Evolutionary conservation across 1,139 yeast genomes (phyloP), one percentile per base, ranked within the genome.

Genomic region (Arxiozyma heterogenica): DNA sequence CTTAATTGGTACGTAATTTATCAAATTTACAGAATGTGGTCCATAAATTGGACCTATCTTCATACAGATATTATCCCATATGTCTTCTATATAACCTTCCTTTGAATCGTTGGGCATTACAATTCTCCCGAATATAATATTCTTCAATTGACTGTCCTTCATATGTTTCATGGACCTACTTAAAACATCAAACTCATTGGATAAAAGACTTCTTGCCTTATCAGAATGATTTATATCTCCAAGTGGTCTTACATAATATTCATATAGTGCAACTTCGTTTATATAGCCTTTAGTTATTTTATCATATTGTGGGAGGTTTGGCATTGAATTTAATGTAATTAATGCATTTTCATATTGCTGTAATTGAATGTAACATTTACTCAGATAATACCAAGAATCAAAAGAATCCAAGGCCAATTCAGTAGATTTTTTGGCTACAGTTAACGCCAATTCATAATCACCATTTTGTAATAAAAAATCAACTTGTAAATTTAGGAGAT

Each of bases 341-440:
- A 93, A 75, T 0, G 97, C 97, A 64, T 80, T 82, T 57, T 82
- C 83, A 62, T 80, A 86, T 67, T 89, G 89, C 53, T 80, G 83
- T 58, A 78, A 73, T 53, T 82, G 74, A 45, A 91, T 84, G 66
- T 91, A 87, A 15, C 84, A 83, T 63, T 80, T 77, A 1, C 89
- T 88, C 51, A 93, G 73, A 56, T 78, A 73, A 20, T 85, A 81
- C 98, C 98, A 93, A 6, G 94, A 76, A 57, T 79, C 78, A 69
- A 88, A 91, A 65, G 86, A 95, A 1, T 94, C 83, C 0, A 98
- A 96, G 1, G 91, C 80, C 0, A 91, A 77, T 60, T 84, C 82
- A 15, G 89, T 89, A 1, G 96, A 86, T 57, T 84, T 81, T 51
- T 78, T 77, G 0, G 96, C 89, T 53, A 87, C 76, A 52, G 81